These are phyloP conservation scores for Triangularia setosa DNA, from an alignment of 2,329 filamentous ascomycete genomes.

Conservation along the genomic window DNA sequence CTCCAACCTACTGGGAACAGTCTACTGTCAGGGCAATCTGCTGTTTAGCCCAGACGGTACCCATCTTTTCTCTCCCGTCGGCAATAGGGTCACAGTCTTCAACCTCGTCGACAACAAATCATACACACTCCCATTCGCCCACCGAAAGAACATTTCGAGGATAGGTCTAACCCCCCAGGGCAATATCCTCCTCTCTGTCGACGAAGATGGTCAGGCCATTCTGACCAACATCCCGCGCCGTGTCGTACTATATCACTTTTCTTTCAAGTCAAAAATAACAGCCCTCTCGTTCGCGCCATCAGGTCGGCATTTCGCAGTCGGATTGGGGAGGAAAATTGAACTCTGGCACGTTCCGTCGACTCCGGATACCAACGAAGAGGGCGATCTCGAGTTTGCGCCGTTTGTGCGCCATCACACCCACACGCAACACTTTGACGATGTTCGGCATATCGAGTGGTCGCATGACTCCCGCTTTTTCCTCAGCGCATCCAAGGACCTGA, in stretches of 20 bases:
- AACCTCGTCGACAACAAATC: slow-evolving; percentile 94
- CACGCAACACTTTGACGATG: slow-evolving; percentile 81
- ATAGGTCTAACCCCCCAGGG: slow-evolving; percentile 86
- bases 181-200: slow-evolving; percentile 87
- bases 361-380: slow-evolving; percentile 72
- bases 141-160: slow-evolving; percentile 87
- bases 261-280: slow-evolving; percentile 80
- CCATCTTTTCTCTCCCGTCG: slow-evolving; percentile 91
- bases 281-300: slow-evolving; percentile 88
- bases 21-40: slow-evolving; percentile 97
- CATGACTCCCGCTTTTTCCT: slow-evolving; percentile 94
- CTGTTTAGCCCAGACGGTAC: slow-evolving; percentile 95
- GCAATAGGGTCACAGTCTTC: slow-evolving; percentile 93
- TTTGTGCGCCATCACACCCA: slow-evolving; percentile 87
- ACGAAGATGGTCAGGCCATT: slow-evolving; percentile 91
- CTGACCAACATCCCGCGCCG: slow-evolving; percentile 84
- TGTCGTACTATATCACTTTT: slow-evolving; percentile 88
- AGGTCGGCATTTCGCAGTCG: slow-evolving; percentile 85
- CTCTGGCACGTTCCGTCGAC: slow-evolving; percentile 95
- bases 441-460: slow-evolving; percentile 90
- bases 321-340: slow-evolving; percentile 80
- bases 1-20: slow-evolving; percentile 95
- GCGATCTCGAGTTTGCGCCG: slow-evolving; percentile 89
- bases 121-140: slow-evolving; percentile 80
- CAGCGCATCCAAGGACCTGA: slow-evolving; percentile 86